These are phyloP conservation scores for Candida montana DNA, from an alignment of 805 yeast genomes.

Conservation along the genomic window DNA sequence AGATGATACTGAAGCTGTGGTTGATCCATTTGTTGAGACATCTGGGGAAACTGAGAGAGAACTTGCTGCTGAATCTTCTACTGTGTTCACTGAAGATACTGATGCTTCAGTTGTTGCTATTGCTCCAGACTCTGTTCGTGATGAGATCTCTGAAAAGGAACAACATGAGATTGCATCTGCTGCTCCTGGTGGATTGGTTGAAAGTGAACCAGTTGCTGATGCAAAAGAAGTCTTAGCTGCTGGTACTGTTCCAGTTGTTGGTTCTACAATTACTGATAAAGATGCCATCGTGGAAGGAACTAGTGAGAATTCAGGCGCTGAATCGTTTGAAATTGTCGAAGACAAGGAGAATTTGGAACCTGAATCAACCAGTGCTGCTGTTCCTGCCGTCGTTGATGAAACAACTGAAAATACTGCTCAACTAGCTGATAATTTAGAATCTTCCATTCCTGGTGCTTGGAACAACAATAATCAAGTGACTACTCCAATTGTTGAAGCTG, in stretches of 20 bases:
- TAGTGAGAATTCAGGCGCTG: constrained; percentile 15
- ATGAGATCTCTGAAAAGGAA: constrained; percentile 32
- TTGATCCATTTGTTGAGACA: constrained; percentile 17
- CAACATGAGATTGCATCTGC: constrained; percentile 18
- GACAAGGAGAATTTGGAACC: constrained; percentile 17
- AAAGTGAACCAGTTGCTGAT: constrained; percentile 22
- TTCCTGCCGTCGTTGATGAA: background rate
- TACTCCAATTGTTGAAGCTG: constrained; percentile 16
- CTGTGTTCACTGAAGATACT: background rate
- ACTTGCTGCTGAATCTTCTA: too few species aligned
- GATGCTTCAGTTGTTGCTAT: constrained; percentile 83
- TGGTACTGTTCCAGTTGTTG: constrained; percentile 21
- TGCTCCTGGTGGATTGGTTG: constrained; percentile 10
- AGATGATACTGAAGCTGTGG: constrained; percentile 20
- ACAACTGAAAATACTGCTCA: constrained; percentile 3
- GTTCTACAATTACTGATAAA: constrained; percentile 9
- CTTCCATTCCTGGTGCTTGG: constrained; percentile 29
- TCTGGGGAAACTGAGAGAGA: constrained; percentile 30
- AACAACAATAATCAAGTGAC: background rate
- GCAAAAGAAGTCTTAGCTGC: constrained; percentile 29
- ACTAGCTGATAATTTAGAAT: constrained; percentile 20
- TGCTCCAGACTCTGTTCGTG: constrained; percentile 86
- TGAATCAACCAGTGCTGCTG: constrained; percentile 13
- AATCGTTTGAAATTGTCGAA: constrained; percentile 23
- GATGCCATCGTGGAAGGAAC: too few species aligned